Evolutionary conservation across 73 alveolate genomes (phyloP).

Genomic region (Symbiodinium pilosum): DNA sequence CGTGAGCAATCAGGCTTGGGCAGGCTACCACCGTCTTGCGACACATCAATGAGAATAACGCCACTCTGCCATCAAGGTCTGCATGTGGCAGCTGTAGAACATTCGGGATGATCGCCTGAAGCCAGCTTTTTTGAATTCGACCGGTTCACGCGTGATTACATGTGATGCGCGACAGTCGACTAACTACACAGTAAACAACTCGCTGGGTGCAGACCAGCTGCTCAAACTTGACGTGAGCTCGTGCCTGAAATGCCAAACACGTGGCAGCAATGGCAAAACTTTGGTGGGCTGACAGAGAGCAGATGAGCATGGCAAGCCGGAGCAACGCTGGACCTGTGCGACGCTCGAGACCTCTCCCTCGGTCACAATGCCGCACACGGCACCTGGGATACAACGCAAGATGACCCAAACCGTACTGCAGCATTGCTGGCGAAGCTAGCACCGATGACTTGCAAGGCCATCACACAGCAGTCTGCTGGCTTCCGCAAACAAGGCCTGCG

Average conservation of each 20-base stretch:
- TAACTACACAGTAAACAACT: background rate
- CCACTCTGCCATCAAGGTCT: slow-evolving; percentile 93
- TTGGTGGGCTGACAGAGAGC: no score
- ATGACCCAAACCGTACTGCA: no score
- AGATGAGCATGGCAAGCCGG: background rate
- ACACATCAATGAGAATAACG: background rate
- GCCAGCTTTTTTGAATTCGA: background rate
- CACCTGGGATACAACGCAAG: background rate
- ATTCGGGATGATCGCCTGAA: slow-evolving; percentile 79
- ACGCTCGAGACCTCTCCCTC: slow-evolving; percentile 89
- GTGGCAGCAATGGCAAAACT: no score
- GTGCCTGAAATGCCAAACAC: background rate
- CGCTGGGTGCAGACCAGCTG: background rate
- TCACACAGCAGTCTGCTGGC: slow-evolving; percentile 47
- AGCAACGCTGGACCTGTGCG: slow-evolving; percentile 22
- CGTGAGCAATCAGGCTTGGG: background rate
- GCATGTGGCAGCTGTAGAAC: slow-evolving; percentile 94
- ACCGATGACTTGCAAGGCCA: background rate
- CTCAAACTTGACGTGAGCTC: slow-evolving; percentile 81
- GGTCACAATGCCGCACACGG: slow-evolving; percentile 84
- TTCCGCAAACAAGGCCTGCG: slow-evolving; percentile 72
- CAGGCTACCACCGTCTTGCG: background rate
- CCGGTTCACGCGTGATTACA: no score
- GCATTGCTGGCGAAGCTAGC: background rate
- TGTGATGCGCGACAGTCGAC: background rate